Conservation (phyloP, 192 early-diverging fungal species). For the Coemansia sp. region DNA sequence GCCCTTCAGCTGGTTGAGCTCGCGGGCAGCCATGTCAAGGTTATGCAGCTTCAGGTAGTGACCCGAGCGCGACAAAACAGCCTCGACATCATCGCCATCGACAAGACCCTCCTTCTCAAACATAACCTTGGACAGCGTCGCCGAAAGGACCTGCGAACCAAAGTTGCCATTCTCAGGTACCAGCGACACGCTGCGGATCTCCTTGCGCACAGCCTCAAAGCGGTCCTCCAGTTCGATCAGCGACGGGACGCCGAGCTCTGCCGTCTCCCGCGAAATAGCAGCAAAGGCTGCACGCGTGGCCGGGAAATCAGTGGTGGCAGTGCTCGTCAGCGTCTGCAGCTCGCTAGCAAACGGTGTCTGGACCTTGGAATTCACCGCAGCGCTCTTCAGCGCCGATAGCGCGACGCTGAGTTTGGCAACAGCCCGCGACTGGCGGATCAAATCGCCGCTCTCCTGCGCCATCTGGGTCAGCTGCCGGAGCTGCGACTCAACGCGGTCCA, state of each 20-base stretch:
- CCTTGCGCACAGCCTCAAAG: slow-evolving; percentile 64
- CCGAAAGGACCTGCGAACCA: slow-evolving; percentile 73
- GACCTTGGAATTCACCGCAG: slow-evolving; percentile 30
- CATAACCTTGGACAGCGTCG: slow-evolving; percentile 67
- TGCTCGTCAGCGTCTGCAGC: slow-evolving; percentile 60
- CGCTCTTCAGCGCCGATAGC: slow-evolving; percentile 60
- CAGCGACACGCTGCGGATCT: slow-evolving; percentile 73
- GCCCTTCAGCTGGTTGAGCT: slow-evolving; percentile 88
- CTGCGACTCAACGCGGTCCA: slow-evolving; percentile 78
- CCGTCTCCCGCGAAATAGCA: slow-evolving; percentile 55
- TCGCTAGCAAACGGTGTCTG: slow-evolving; percentile 70
- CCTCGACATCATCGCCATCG: slow-evolving; percentile 80
- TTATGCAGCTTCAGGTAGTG: slow-evolving; percentile 73
- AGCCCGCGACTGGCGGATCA: slow-evolving; percentile 58
- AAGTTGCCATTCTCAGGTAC: slow-evolving; percentile 87
- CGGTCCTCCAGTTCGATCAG: slow-evolving; percentile 62
- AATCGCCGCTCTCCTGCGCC: slow-evolving; percentile 62
- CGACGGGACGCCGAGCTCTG: slow-evolving; percentile 62
- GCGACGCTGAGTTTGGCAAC: slow-evolving; percentile 64
- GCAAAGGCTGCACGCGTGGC: slow-evolving; percentile 59
- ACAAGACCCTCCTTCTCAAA: slow-evolving; percentile 85
- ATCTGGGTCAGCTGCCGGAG: slow-evolving; percentile 70
- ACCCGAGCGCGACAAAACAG: slow-evolving; percentile 73
- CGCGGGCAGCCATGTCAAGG: slow-evolving; percentile 81
- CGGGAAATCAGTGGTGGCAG: slow-evolving; percentile 47